A percentile compares a stretch with the other conserved stretches of the same genome.
phyloP scores from a whole-genome alignment of 2,329 filamentous ascomycete species.

The Talaromyces rugulosus region DNA sequence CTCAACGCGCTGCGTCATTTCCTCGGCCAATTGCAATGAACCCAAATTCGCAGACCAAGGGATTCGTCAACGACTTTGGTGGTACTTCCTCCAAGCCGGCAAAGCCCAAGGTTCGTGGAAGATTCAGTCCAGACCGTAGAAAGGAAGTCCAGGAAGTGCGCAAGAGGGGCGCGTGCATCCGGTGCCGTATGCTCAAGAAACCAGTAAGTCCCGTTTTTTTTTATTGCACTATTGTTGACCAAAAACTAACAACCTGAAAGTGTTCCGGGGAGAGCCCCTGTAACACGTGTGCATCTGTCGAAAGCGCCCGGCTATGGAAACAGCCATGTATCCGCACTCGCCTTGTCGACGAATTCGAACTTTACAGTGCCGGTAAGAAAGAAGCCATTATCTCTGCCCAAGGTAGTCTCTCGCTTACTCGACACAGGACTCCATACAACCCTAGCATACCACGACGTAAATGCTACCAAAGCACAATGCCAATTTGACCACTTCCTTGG shows the following conservation, averaged over 20 bases:
- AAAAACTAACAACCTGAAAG: constrained; percentile 18
- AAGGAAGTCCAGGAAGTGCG: constrained; percentile 58
- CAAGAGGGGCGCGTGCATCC: constrained; percentile 58
- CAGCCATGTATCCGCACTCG: constrained; percentile 56
- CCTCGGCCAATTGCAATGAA: constrained; percentile 43
- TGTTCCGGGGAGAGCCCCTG: constrained; percentile 60
- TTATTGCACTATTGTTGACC: constrained; percentile 1
- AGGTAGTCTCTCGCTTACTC: neutral
- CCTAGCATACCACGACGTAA: constrained; percentile 49
- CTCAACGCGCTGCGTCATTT: constrained; percentile 36
- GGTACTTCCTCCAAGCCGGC: constrained; percentile 35
- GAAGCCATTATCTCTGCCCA: neutral
- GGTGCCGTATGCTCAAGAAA: constrained; percentile 63
- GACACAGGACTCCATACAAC: constrained; percentile 45
- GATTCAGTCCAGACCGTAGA: constrained; percentile 54
- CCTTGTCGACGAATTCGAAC: constrained; percentile 54
- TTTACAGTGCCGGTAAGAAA: constrained; percentile 49
- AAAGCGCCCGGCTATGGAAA: constrained; percentile 59
- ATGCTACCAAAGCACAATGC: constrained; percentile 45
- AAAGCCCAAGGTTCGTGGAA: constrained; percentile 48
- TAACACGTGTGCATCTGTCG: constrained; percentile 55
- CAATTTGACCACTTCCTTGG: constrained; percentile 47
- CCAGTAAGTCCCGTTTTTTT: constrained; percentile 32
- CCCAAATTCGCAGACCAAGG: constrained; percentile 33
- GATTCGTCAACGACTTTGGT: constrained; percentile 37